Conservation (phyloP, 2,329 filamentous ascomycete species). For the Elsinoe fawcettii region DNA sequence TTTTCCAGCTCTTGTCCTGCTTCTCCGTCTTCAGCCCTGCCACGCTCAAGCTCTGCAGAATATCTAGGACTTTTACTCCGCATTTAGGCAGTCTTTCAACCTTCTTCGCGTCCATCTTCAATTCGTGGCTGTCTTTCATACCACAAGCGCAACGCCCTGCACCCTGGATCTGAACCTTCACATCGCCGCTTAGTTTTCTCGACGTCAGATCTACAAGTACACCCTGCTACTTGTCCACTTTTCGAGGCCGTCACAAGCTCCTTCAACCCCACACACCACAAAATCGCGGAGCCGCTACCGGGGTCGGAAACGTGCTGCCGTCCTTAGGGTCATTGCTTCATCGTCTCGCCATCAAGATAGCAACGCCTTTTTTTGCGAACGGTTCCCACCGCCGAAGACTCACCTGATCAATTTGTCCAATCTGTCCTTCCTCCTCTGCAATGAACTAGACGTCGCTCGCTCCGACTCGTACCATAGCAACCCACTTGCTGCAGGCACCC, state of each 20-base stretch:
- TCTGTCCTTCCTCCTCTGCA: not conserved
- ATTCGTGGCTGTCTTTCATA: not conserved
- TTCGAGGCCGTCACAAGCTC: slow-evolving; percentile 1
- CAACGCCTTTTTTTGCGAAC: slow-evolving; percentile 10
- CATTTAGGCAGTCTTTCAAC: not conserved
- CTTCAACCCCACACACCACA: slow-evolving; percentile 12
- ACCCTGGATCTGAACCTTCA: not conserved
- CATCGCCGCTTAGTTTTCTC: not conserved
- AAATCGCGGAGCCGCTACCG: slow-evolving; percentile 11
- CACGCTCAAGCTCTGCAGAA: not conserved
- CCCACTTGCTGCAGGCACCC: not conserved
- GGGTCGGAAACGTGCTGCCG: slow-evolving; percentile 6
- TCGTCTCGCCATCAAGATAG: not conserved
- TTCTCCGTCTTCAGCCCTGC: not conserved
- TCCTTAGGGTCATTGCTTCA: not conserved
- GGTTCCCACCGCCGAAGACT: not conserved
- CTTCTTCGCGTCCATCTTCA: not conserved
- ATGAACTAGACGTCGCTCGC: not conserved
- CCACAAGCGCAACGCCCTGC: not conserved
- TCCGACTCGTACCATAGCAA: not conserved
- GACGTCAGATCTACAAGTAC: not conserved
- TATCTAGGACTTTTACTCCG: not conserved
- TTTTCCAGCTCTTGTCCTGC: not conserved
- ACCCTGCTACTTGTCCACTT: not conserved
- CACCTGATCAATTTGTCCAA: slow-evolving; percentile 5